Percentiles rank a stretch among this genome's conserved stretches.
phyloP scores from a whole-genome alignment of 2,329 filamentous ascomycete genomes.

The Trichoderma sp. region DNA sequence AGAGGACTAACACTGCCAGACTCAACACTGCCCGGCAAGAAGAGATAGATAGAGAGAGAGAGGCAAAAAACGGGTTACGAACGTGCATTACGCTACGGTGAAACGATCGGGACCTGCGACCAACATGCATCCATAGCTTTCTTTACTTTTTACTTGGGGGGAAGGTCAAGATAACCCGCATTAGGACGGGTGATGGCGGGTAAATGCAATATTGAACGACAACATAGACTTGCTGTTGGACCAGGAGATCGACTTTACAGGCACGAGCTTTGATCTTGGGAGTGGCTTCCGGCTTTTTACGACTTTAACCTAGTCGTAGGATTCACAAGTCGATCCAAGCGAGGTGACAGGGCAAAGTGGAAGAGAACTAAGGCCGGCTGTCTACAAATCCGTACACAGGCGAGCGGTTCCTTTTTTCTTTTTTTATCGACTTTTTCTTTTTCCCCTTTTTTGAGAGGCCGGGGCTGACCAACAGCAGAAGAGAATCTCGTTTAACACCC shows the following conservation, averaged over 20 bases:
- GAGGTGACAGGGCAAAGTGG: not conserved
- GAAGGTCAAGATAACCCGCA: not conserved
- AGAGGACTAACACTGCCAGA: constrained; percentile 2
- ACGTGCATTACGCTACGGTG: not conserved
- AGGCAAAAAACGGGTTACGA: not conserved
- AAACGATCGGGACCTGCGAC: not conserved
- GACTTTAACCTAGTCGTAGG: not conserved
- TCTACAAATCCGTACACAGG: not conserved
- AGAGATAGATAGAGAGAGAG: not conserved
- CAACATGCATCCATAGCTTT: not conserved
- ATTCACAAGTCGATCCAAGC: not conserved
- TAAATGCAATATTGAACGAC: not conserved
- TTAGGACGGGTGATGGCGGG: not conserved
- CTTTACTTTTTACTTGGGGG: not conserved
- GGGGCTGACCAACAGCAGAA: not conserved
- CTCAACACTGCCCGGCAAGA: not conserved
- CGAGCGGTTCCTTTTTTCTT: not conserved
- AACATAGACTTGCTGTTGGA: not conserved
- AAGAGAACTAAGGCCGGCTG: not conserved
- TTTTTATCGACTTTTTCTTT: not conserved
- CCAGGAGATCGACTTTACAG: not conserved
- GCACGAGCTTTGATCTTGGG: not conserved
- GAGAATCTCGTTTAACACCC: not conserved
- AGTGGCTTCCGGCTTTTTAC: not conserved
- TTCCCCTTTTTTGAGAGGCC: not conserved